Conservation (phyloP, 169 alveolate genomes). For the Babesia bigemina region DNA sequence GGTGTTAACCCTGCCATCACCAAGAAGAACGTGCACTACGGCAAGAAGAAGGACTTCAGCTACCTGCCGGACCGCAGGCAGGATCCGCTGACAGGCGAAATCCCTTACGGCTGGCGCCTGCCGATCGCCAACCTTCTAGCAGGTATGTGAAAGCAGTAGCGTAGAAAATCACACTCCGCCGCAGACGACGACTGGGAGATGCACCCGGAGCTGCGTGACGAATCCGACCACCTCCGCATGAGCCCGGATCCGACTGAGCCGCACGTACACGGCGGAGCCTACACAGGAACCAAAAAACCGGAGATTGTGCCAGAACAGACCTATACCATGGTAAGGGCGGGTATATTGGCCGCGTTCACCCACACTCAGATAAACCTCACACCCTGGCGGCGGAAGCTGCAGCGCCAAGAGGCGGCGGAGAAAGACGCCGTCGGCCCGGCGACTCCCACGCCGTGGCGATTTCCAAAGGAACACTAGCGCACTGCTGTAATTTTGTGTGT, state of each 20-base stretch:
- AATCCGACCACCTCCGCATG: slow-evolving; percentile 54
- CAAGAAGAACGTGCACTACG: slow-evolving; percentile 79
- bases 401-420: slow-evolving; percentile 30
- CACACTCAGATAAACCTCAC: slow-evolving; percentile 73
- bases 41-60: slow-evolving; percentile 72
- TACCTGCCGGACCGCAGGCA: slow-evolving; percentile 54
- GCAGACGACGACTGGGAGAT: slow-evolving; percentile 71
- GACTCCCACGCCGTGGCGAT: slow-evolving; percentile 65
- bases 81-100: slow-evolving; percentile 63
- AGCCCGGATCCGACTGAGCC: slow-evolving; percentile 71
- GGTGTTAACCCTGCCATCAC: slow-evolving; percentile 83
- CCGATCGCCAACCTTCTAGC: slow-evolving; percentile 77
- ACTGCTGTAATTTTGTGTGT: not conserved
- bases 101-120: slow-evolving; percentile 72
- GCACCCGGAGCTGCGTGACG: slow-evolving; percentile 43
- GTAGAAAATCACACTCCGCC: too few species aligned
- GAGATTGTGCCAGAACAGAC: slow-evolving; percentile 54
- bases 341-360: not conserved
- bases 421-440: slow-evolving; percentile 34
- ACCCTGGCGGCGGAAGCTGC: slow-evolving; percentile 80
- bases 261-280: slow-evolving; percentile 57
- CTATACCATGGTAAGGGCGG: slow-evolving; percentile 14
- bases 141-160: slow-evolving; percentile 45
- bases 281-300: slow-evolving; percentile 48
- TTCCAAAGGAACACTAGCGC: slow-evolving; percentile 47